Evolutionary conservation across 2,329 filamentous ascomycete genomes (phyloP).

Genomic region (Pezicula rhizophila): DNA sequence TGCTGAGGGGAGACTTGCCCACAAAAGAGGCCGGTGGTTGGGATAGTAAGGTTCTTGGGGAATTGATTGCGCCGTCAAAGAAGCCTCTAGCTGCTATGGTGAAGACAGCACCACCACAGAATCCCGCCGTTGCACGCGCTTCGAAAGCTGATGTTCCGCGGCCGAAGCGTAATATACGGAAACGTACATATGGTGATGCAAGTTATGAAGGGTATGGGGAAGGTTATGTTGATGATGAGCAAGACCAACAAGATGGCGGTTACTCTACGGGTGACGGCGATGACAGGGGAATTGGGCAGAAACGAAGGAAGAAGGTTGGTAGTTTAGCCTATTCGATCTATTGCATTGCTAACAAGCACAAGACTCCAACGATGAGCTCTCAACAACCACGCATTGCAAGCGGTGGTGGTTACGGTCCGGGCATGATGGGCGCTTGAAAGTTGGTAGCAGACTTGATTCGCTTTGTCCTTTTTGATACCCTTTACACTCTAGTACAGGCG

Average conservation of each 20-base stretch:
- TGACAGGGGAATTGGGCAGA: slow-evolving; percentile 46
- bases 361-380: slow-evolving; percentile 18
- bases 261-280: slow-evolving; percentile 70
- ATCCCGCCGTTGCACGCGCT: slow-evolving; percentile 6
- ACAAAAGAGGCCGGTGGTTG: slow-evolving; percentile 37
- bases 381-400: slow-evolving; percentile 21
- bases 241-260: slow-evolving; percentile 47
- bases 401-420: slow-evolving; percentile 45
- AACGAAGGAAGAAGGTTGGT: slow-evolving; percentile 60
- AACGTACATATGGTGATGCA: slow-evolving; percentile 68
- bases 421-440: slow-evolving; percentile 48
- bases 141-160: slow-evolving; percentile 32
- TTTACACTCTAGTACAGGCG: neutral
- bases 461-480: neutral
- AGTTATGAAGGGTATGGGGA: slow-evolving; percentile 72
- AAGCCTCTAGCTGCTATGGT: neutral
- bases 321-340: slow-evolving; percentile 11
- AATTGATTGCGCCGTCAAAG: slow-evolving; percentile 31
- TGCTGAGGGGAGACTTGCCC: slow-evolving; percentile 51
- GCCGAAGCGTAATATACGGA: slow-evolving; percentile 62
- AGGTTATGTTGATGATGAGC: slow-evolving; percentile 60
- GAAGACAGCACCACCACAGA: slow-evolving; percentile 5
- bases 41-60: slow-evolving; percentile 54
- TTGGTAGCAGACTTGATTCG: neutral
- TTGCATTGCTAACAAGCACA: slow-evolving; percentile 19